Percentiles rank a stretch among this genome's conserved stretches.
These are phyloP conservation scores for Colletotrichum cordylinicola DNA, from an alignment of 2,329 filamentous ascomycete species.

Conservation along the genomic window DNA sequence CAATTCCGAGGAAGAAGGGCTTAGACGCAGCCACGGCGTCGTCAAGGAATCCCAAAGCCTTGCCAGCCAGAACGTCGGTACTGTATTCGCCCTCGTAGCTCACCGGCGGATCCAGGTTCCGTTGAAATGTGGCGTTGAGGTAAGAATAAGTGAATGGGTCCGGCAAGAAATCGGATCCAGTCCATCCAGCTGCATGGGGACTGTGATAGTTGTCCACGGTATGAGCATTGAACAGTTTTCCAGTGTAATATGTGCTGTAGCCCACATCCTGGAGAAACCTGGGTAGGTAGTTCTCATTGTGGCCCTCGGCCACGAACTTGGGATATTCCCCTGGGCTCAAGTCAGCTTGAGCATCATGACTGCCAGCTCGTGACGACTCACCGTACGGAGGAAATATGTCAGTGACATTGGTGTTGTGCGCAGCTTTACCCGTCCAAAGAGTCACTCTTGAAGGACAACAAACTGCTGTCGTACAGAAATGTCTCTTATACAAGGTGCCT, in stretches of 20 bases:
- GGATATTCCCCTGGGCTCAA: constrained; percentile 41
- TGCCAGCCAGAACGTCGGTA: constrained; percentile 64
- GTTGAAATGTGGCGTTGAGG: constrained; percentile 67
- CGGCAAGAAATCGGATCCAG: constrained; percentile 58
- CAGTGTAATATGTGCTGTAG: constrained; percentile 58
- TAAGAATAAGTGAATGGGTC: constrained; percentile 74
- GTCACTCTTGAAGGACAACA: constrained; percentile 70
- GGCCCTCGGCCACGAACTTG: constrained; percentile 53
- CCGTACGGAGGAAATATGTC: constrained; percentile 49
- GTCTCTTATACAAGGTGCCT: constrained; percentile 62
- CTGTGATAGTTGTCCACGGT: constrained; percentile 52
- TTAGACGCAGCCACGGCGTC: constrained; percentile 57
- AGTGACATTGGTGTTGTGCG: constrained; percentile 76
- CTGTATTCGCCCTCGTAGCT: constrained; percentile 41
- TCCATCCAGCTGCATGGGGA: constrained; percentile 61
- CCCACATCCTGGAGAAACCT: constrained; percentile 55
- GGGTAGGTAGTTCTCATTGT: constrained; percentile 54
- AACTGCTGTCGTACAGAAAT: constrained; percentile 68
- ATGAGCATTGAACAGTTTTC: constrained; percentile 59
- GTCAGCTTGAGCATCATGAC: not conserved
- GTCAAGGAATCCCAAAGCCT: constrained; percentile 64
- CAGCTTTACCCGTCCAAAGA: constrained; percentile 65
- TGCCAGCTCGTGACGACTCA: not conserved
- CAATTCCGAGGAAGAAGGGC: constrained; percentile 72
- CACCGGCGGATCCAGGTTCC: constrained; percentile 53